Percentiles rank a stretch among this genome's conserved stretches.
These are phyloP conservation scores for Ascochyta pisi DNA, from an alignment of 2,329 filamentous ascomycete genomes.

Conservation along the genomic window DNA sequence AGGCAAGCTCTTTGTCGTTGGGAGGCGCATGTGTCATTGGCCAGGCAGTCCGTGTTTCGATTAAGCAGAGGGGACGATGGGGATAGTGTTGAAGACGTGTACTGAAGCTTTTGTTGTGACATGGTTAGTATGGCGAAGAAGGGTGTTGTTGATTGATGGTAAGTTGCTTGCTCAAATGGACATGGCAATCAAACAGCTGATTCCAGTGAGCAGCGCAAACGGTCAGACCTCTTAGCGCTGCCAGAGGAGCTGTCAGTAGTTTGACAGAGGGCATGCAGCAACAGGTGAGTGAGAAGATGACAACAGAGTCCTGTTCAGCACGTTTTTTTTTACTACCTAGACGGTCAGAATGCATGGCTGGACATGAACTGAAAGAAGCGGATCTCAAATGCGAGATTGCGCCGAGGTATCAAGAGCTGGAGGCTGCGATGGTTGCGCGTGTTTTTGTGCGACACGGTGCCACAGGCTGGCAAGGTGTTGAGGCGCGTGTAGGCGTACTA, in stretches of 20 bases:
- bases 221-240: too few species aligned
- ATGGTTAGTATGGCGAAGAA: not conserved
- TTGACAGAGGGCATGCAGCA: not conserved
- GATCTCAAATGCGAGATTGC: too few species aligned
- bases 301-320: too few species aligned
- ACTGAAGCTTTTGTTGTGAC: not conserved
- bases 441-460: too few species aligned
- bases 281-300: too few species aligned
- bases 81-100: not conserved
- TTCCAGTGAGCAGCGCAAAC: not conserved
- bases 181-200: not conserved
- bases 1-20: conserved; percentile 2
- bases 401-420: too few species aligned
- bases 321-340: too few species aligned
- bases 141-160: not conserved
- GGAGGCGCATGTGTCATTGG: conserved; percentile 10
- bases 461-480: conserved; percentile 4
- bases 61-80: not conserved
- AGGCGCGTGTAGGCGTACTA: not conserved
- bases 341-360: too few species aligned
- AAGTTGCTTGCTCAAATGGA: not conserved
- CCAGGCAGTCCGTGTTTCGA: not conserved
- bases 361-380: too few species aligned
- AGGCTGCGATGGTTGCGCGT: too few species aligned
- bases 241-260: not conserved